phyloP scores from a whole-genome alignment of 345 rosid species.

The Cochlearia excelsa region DNA sequence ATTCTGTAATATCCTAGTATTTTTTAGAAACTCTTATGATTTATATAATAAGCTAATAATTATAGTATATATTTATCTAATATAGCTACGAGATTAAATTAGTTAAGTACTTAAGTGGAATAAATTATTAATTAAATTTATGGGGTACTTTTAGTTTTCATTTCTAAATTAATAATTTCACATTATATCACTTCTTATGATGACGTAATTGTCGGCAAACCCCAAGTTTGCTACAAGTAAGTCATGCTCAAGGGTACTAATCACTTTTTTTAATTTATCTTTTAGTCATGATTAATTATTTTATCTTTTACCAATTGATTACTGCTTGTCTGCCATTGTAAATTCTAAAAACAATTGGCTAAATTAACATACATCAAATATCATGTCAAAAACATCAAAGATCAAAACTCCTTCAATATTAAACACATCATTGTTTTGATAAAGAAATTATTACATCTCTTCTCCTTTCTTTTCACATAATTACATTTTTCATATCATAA shows the following conservation, averaged over 20 bases:
- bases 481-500: conserved; percentile 16
- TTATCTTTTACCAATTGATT: conserved; percentile 26
- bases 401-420: conserved; percentile 19
- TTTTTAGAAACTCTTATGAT: too few relatives aligned
- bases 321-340: conserved; percentile 33
- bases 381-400: conserved; percentile 8
- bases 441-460: background rate
- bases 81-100: too few relatives aligned
- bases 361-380: conserved; percentile 5
- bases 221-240: conserved; percentile 32
- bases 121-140: too few relatives aligned
- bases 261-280: conserved; percentile 18
- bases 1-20: too few relatives aligned
- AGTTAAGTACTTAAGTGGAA: too few relatives aligned
- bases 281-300: conserved; percentile 19
- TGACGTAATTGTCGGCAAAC: conserved; percentile 36
- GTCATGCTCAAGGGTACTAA: conserved; percentile 30
- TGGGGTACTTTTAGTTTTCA: too few relatives aligned
- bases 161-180: too few relatives aligned
- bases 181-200: background rate
- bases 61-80: too few relatives aligned
- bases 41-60: too few relatives aligned
- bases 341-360: conserved; percentile 29
- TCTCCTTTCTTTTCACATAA: conserved; percentile 26
- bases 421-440: too few relatives aligned